Conservation (phyloP, 805 yeast genomes). For the Pichia rugopelliculosa region DNA sequence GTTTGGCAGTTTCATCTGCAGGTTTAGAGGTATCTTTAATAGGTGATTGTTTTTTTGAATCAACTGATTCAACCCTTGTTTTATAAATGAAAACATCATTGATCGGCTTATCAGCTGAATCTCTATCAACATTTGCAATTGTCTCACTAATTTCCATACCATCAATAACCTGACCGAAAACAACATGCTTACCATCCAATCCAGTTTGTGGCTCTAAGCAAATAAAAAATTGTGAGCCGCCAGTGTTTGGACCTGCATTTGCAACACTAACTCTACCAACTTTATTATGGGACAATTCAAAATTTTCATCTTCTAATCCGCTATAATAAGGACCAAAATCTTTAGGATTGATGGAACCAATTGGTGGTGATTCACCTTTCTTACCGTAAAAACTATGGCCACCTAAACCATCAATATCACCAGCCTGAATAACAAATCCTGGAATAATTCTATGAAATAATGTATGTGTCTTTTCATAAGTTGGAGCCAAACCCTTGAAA, state of each 20-base stretch:
- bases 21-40: slow-evolving; percentile 1
- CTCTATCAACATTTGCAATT: slow-evolving; percentile 51
- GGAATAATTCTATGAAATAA: slow-evolving; percentile 69
- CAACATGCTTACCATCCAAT: slow-evolving; percentile 62
- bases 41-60: background rate
- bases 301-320: slow-evolving; percentile 67
- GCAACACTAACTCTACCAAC: slow-evolving; percentile 45
- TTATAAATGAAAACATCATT: slow-evolving; percentile 34
- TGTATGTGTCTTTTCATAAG: slow-evolving; percentile 44
- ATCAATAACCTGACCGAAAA: slow-evolving; percentile 67
- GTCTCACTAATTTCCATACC: slow-evolving; percentile 57
- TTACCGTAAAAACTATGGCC: slow-evolving; percentile 61
- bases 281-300: slow-evolving; percentile 39
- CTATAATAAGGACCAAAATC: slow-evolving; percentile 40
- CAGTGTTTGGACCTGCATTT: slow-evolving; percentile 45
- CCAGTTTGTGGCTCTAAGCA: slow-evolving; percentile 44
- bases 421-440: slow-evolving; percentile 80
- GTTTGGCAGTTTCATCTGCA: background rate
- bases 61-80: slow-evolving; percentile 7
- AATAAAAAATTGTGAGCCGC: slow-evolving; percentile 66
- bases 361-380: slow-evolving; percentile 6
- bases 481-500: slow-evolving; percentile 43
- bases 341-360: background rate
- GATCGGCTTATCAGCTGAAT: slow-evolving; percentile 34
- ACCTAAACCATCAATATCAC: slow-evolving; percentile 74